Percentiles rank a stretch among this genome's conserved stretches.
phyloP scores from a whole-genome alignment of 2,329 filamentous ascomycete genomes.

The Microthyrium microscopicum region DNA sequence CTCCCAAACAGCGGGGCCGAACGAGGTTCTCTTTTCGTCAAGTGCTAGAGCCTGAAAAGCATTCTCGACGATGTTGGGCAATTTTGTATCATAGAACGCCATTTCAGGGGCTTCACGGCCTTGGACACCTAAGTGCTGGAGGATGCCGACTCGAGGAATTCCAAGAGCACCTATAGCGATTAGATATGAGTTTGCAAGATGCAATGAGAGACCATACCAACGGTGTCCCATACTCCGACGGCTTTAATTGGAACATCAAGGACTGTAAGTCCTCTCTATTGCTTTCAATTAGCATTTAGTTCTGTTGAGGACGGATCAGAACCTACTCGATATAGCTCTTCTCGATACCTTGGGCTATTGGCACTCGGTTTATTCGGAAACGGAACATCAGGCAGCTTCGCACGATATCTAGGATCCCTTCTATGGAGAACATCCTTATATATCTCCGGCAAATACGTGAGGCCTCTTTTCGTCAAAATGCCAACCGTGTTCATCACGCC shows the following conservation, averaged over 20 bases:
- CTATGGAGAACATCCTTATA: conserved; percentile 28
- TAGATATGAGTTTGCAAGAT: neutral
- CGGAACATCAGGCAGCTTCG: conserved; percentile 28
- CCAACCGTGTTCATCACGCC: conserved; percentile 29
- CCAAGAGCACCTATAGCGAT: conserved; percentile 19
- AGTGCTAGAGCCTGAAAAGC: conserved; percentile 29
- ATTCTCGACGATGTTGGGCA: conserved; percentile 22
- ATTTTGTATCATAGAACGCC: conserved; percentile 31
- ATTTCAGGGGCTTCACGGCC: conserved; percentile 21
- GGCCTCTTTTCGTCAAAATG: conserved; percentile 29
- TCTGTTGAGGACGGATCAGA: conserved; percentile 1
- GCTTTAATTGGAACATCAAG: conserved; percentile 22
- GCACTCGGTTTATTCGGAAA: conserved; percentile 31
- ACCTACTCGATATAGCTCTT: conserved; percentile 21
- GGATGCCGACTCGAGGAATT: conserved; percentile 27
- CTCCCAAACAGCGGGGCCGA: conserved; percentile 27
- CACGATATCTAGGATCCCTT: conserved; percentile 25
- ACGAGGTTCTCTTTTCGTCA: conserved; percentile 25
- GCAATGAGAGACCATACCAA: conserved; percentile 12
- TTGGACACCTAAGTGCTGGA: conserved; percentile 21
- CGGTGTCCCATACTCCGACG: conserved; percentile 30
- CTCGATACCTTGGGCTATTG: conserved; percentile 23
- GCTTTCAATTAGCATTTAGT: conserved; percentile 1
- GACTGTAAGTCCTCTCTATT: conserved; percentile 15
- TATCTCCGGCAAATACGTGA: conserved; percentile 29